Evolutionary conservation across 305 asterid species (phyloP), one percentile per base, ranked within the genome.

Genomic region (Rubia peregrina): DNA sequence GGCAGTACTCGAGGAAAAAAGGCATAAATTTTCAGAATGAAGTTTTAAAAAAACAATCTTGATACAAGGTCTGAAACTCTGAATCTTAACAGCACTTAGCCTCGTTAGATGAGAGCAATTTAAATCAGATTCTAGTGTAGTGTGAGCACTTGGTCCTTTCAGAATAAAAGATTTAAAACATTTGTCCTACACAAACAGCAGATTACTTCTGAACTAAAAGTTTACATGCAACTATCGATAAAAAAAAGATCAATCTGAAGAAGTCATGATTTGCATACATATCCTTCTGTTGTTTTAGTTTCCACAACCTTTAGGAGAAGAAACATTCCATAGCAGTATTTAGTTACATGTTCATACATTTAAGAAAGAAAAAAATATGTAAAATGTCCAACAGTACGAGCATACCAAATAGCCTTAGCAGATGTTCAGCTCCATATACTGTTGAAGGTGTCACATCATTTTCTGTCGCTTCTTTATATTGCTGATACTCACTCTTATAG

Each of bases 371-470:
- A 19, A 38, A 22, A 21, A 13, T 1, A 6, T 9, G 6, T 51
- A n/a, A 38, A 33, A 26, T 43, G 5, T 7, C 22, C 13, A 61
- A 67, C 61, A 53, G 22, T 14, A 56, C 16, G 69, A 72, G 49
- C 86, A 24, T 85, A 90, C 96, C 97, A 55, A 90, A 87, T 61
- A 90, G 91, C 74, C 97, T 80, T 65, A 90, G 74, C 38, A 90
- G 80, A 80, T 90, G 97, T 76, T 85, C 94, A 24, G 97, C 97
- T 74, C 97, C 97, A 74, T 89, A 90, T 30, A 90, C 80, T 26
- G 67, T 24, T 2, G 96, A 84, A 30, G 96, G 96, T 65, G 86
- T 36, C 64, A 74, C 44, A 19, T 78, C 67, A 21, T 84, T 83
- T 40, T 76, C 61, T 67, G 82, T 75, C n/a, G 68, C 75, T 76